Conservation (phyloP, 2,329 filamentous ascomycete genomes). For the Annulohypoxylon truncatum region DNA sequence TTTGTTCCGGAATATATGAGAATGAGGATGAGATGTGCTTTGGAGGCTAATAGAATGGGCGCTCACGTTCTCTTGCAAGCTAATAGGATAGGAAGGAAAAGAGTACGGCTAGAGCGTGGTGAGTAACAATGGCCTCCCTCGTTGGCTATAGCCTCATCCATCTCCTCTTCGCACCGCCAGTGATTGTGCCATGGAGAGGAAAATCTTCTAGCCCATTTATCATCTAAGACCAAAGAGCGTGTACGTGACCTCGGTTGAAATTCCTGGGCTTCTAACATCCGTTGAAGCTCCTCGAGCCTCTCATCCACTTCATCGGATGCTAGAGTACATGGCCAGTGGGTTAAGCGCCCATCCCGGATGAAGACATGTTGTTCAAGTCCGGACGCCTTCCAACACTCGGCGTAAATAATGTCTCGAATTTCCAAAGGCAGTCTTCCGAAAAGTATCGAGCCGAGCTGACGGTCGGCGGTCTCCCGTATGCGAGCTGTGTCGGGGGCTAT, state of each 20-base stretch:
- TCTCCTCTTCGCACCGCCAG: conserved; percentile 43
- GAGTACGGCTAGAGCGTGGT: not conserved
- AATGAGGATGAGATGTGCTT: not conserved
- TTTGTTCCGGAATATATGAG: not conserved
- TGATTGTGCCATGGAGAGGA: conserved; percentile 42
- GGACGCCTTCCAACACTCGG: conserved; percentile 40
- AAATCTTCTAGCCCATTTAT: conserved; percentile 36
- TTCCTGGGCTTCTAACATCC: conserved; percentile 22
- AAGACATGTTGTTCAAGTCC: conserved; percentile 43
- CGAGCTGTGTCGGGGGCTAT: conserved; percentile 8
- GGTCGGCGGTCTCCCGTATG: conserved; percentile 25
- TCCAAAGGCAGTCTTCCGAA: conserved; percentile 39
- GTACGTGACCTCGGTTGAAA: conserved; percentile 20
- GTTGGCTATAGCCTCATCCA: conserved; percentile 10
- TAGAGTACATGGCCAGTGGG: conserved; percentile 42
- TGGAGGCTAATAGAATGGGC: not conserved
- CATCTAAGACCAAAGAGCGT: conserved; percentile 24
- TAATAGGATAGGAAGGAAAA: conserved; percentile 39
- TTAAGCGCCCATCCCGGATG: conserved; percentile 14
- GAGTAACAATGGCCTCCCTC: not conserved
- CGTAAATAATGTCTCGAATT: conserved; percentile 43
- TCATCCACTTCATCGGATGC: conserved; percentile 25
- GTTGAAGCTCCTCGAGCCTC: conserved; percentile 36
- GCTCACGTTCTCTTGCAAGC: conserved; percentile 41
- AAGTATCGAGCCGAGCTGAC: conserved; percentile 35